These are phyloP conservation scores for Vitis vinifera DNA, from an alignment of 164 flowering plant genomes.

Conservation along the genomic window DNA sequence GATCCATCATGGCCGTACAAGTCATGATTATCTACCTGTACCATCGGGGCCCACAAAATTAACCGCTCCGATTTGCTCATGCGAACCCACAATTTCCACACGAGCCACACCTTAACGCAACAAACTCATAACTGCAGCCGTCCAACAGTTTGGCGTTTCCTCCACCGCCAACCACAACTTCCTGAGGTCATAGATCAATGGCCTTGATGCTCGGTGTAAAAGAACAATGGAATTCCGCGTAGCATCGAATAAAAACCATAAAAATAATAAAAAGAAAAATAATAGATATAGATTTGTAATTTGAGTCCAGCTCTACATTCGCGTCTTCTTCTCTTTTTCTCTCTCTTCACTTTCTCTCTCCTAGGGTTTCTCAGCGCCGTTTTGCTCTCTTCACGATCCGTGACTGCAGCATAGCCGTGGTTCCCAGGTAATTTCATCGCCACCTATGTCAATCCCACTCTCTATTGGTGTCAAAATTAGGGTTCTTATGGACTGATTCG, in stretches of 20 bases:
- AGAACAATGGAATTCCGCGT: too few relatives aligned
- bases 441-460: background rate
- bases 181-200: too few relatives aligned
- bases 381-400: slow-evolving; percentile 13
- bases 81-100: too few relatives aligned
- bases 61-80: too few relatives aligned
- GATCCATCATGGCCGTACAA: too few relatives aligned
- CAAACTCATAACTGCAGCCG: too few relatives aligned
- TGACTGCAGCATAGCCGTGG: background rate
- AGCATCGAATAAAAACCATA: background rate
- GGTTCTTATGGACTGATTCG: background rate
- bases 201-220: too few relatives aligned
- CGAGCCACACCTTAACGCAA: too few relatives aligned
- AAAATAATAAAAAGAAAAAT: background rate
- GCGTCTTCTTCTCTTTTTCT: slow-evolving; percentile 10
- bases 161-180: too few relatives aligned
- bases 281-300: background rate
- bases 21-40: too few relatives aligned
- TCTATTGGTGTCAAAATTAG: background rate
- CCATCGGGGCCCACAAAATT: too few relatives aligned
- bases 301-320: slow-evolving; percentile 17
- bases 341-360: slow-evolving; percentile 6
- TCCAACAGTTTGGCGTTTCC: too few relatives aligned
- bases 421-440: slow-evolving; percentile 9
- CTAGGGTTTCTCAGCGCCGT: slow-evolving; percentile 27